A percentile compares a stretch with the other conserved stretches of the same genome.
These are phyloP conservation scores for Hanseniaspora vineae DNA, from an alignment of 805 yeast species.

Conservation along the genomic window DNA sequence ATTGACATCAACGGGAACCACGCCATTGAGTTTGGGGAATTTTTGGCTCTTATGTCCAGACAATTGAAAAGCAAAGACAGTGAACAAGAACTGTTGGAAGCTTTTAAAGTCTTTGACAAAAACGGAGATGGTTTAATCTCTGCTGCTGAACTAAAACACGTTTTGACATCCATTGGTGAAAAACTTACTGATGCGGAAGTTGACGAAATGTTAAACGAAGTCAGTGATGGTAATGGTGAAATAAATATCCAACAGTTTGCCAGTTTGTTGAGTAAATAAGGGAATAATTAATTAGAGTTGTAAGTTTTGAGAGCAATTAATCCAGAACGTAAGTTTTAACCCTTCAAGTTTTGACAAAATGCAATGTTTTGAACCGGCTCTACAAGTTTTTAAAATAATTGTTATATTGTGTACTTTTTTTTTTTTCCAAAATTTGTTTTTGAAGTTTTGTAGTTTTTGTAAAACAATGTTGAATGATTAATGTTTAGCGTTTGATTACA, in stretches of 20 bases:
- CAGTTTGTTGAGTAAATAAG: constrained; percentile 67
- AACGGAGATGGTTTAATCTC: constrained; percentile 96
- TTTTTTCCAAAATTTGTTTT: not conserved
- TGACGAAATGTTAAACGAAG: constrained; percentile 93
- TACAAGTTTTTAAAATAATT: too few relatives aligned
- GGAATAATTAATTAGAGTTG: not conserved
- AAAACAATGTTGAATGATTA: too few relatives aligned
- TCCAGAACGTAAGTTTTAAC: too few relatives aligned
- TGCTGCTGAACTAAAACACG: constrained; percentile 93
- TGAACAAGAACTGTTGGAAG: constrained; percentile 94
- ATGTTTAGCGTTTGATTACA: too few relatives aligned
- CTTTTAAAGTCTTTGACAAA: constrained; percentile 93
- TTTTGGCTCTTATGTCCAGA: constrained; percentile 76
- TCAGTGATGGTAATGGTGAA: constrained; percentile 92
- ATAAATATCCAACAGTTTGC: constrained; percentile 96
- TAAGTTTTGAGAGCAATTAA: too few relatives aligned
- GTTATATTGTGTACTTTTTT: too few relatives aligned
- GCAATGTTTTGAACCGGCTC: too few relatives aligned
- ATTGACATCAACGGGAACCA: constrained; percentile 95
- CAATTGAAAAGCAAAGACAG: constrained; percentile 94
- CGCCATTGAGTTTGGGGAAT: constrained; percentile 69
- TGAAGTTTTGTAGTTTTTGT: not conserved
- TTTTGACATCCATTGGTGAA: constrained; percentile 94
- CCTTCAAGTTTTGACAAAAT: too few relatives aligned
- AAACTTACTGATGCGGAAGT: constrained; percentile 94